Evolutionary conservation across 805 yeast genomes (phyloP), one percentile per base, ranked within the genome.

Genomic region (Jamesozyma rosinii): DNA sequence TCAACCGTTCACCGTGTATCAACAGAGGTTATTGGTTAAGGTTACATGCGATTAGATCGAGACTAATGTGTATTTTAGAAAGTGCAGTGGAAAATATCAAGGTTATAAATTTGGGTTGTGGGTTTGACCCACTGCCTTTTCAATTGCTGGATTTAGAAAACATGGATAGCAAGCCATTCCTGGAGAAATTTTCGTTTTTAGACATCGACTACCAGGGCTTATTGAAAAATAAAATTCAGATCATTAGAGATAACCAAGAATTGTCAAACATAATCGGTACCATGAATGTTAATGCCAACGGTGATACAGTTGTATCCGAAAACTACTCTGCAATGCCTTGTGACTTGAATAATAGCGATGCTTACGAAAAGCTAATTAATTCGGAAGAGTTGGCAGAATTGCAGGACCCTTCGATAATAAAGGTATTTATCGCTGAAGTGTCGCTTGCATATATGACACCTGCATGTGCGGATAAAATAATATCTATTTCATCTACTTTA

Each of bases 21-120:
- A 85, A 85, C 54, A 65, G 94, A 50, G 94, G 94, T 0, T 84
- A 84, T 60, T 84, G 92, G 89, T 66, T 82, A 10, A 67, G 95
- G 45, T 78, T 84, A 77, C 78, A 80, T 51, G 76, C 85, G 2
- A 79, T 85, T 40, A 71, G 75, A 47, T 67, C 68, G 35, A 61
- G 75, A 33, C 66, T 83, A 13, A 62, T 67, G 22, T 62, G 70
- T 21, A 75, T 83, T n/a, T 57, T 73, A 2, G 57, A 63, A 20
- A 57, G 50, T 2, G 21, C 59, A 6, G 48, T 49, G 2, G 46
- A 50, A 15, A 61, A 64, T 40, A 65, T 74, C 5, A 56, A 64
- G 11, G 68, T 85, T 1, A 69, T 84, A 24, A 84, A 84, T 59
- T 62, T 84, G 24, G 95, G 95, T 1, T 84, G 92, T 62, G 95